A percentile compares a stretch with the other conserved stretches of the same genome.
phyloP scores from a whole-genome alignment of 306 rosid genomes.

The Pterocarpus santalinus region DNA sequence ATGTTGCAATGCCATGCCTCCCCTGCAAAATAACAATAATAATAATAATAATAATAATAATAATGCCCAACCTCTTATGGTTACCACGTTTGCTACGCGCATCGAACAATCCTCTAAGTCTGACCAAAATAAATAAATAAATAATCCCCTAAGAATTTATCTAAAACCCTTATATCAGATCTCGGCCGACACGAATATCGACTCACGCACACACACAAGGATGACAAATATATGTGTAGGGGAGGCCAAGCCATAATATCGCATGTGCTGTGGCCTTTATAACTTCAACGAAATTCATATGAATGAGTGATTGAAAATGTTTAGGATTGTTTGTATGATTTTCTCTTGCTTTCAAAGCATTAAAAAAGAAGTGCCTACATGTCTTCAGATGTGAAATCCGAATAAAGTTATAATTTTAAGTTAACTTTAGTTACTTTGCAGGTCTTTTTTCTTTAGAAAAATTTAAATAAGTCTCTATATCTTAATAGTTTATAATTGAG shows the following conservation, averaged over 20 bases:
- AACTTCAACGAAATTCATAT: not conserved
- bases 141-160: not conserved
- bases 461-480: too few species aligned
- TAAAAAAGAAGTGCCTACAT: not conserved
- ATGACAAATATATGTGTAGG: not conserved
- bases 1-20: not conserved
- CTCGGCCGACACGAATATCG: not conserved
- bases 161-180: not conserved
- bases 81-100: not conserved
- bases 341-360: not conserved
- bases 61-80: not conserved
- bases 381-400: not conserved
- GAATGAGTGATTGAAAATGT: too few species aligned
- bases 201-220: not conserved
- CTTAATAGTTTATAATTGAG: too few species aligned
- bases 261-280: slow-evolving; percentile 2
- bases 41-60: too few species aligned
- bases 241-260: slow-evolving; percentile 6
- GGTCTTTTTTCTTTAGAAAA: too few species aligned
- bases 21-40: too few species aligned
- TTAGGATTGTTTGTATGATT: not conserved
- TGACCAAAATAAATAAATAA: too few species aligned
- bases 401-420: not conserved
- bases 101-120: too few species aligned
- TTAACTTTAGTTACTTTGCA: too few species aligned